A percentile compares a stretch with the other conserved stretches of the same genome.
phyloP scores from a whole-genome alignment of 1,284 basidiomycete species.

The Ceratobasidium sp. region DNA sequence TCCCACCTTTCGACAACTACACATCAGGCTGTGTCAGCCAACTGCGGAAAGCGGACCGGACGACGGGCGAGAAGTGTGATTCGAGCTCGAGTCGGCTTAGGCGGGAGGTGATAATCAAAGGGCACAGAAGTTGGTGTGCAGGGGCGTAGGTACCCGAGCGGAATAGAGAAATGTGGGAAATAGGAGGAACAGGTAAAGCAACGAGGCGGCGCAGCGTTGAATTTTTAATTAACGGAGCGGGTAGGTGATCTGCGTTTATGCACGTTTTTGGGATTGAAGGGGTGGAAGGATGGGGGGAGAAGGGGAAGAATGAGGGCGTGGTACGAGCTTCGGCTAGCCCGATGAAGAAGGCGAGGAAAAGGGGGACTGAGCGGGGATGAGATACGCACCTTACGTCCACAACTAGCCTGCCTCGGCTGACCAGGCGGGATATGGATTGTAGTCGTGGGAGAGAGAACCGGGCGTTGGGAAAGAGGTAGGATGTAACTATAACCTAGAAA shows the following conservation, averaged over 20 bases:
- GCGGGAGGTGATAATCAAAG: constrained; percentile 1
- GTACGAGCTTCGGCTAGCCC: constrained; percentile 23
- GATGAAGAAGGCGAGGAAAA: not conserved
- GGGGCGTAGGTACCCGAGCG: not conserved
- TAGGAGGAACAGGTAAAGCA: not conserved
- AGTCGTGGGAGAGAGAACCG: constrained; percentile 84
- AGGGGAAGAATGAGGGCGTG: too few relatives aligned
- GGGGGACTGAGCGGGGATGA: constrained; percentile 11
- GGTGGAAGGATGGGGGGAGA: not conserved
- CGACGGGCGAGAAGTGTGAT: not conserved
- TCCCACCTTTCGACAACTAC: constrained; percentile 86
- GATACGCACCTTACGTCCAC: constrained; percentile 88
- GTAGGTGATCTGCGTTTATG: constrained; percentile 1
- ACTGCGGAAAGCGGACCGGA: not conserved
- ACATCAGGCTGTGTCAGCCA: constrained; percentile 17
- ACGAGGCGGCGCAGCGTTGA: constrained; percentile 9
- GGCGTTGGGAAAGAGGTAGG: constrained; percentile 88
- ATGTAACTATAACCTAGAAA: constrained; percentile 92
- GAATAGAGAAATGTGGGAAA: not conserved
- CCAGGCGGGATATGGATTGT: constrained; percentile 66
- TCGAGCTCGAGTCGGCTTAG: too few relatives aligned
- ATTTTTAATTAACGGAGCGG: not conserved
- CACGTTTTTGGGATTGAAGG: not conserved
- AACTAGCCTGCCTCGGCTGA: constrained; percentile 90
- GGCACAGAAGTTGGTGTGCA: not conserved